phyloP scores from a whole-genome alignment of 345 rosid species.

The Anastatica hierochuntica region DNA sequence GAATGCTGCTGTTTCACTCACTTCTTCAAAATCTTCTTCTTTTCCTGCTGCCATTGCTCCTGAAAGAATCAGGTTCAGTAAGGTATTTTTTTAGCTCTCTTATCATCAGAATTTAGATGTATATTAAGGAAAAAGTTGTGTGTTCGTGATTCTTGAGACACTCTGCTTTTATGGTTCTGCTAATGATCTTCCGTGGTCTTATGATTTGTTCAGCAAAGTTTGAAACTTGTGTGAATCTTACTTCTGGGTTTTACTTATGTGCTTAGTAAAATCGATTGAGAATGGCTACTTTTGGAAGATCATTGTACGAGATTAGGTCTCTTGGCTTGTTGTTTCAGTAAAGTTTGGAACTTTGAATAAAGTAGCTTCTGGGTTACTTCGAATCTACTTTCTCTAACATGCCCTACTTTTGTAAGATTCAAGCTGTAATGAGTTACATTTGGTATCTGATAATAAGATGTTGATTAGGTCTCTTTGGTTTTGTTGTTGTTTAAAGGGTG shows the following conservation, averaged over 20 bases:
- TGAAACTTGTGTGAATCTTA: not conserved
- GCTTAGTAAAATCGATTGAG: no score
- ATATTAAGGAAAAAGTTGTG: no score
- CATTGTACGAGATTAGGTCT: no score
- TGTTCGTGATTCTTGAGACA: not conserved
- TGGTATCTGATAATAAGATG: no score
- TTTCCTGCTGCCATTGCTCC: constrained; percentile 38
- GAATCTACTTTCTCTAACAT: no score
- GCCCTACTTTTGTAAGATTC: no score
- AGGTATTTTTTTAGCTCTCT: constrained; percentile 29
- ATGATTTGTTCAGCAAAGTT: not conserved
- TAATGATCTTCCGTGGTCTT: not conserved
- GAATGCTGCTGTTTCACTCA: constrained; percentile 72
- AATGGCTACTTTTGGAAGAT: no score
- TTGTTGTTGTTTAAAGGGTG: constrained; percentile 21
- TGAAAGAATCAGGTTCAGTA: constrained; percentile 60
- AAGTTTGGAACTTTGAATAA: no score
- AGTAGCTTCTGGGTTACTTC: no score
- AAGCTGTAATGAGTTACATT: no score
- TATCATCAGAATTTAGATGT: not conserved
- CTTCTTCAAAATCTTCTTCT: constrained; percentile 62
- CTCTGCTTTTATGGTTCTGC: not conserved
- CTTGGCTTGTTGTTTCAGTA: no score
- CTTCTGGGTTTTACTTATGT: not conserved
- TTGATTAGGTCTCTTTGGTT: not conserved